Conservation (phyloP, 2,329 filamentous ascomycete species). For the Nothomitra cinnamomea region DNA sequence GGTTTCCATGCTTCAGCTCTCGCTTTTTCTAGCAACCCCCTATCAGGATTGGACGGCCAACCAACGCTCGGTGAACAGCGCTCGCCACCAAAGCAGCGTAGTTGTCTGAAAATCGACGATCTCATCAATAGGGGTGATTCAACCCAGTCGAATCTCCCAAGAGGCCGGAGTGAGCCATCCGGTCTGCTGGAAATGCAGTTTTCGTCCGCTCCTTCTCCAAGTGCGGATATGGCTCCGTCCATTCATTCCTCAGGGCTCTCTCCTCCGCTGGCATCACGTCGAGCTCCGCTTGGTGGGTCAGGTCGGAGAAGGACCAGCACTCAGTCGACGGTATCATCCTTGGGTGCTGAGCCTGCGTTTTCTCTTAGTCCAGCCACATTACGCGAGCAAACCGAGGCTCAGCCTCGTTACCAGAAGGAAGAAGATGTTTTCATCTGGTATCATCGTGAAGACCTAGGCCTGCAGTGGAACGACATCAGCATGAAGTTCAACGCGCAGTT, state of each 20-base stretch:
- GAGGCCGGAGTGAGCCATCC: neutral
- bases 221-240: neutral
- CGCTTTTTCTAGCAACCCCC: neutral
- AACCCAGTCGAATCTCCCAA: neutral
- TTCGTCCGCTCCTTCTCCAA: neutral
- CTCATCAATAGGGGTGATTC: neutral
- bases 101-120: neutral
- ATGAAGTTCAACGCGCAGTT: neutral
- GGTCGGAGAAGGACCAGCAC: neutral
- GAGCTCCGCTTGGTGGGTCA: neutral
- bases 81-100: neutral
- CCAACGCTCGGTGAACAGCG: neutral
- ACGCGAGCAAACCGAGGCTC: neutral
- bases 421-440: constrained; percentile 2
- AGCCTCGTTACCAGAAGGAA: neutral
- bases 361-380: neutral
- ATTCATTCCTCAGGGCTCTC: neutral
- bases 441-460: neutral
- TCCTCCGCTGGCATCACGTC: neutral
- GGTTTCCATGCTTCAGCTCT: neutral
- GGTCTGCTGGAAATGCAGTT: neutral
- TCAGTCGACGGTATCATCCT: neutral
- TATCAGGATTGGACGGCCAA: neutral
- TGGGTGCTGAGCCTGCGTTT: neutral
- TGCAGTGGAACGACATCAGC: constrained; percentile 3